Evolutionary conservation across 331 rosid genomes (phyloP).

Genomic region (Malus hybrid): DNA sequence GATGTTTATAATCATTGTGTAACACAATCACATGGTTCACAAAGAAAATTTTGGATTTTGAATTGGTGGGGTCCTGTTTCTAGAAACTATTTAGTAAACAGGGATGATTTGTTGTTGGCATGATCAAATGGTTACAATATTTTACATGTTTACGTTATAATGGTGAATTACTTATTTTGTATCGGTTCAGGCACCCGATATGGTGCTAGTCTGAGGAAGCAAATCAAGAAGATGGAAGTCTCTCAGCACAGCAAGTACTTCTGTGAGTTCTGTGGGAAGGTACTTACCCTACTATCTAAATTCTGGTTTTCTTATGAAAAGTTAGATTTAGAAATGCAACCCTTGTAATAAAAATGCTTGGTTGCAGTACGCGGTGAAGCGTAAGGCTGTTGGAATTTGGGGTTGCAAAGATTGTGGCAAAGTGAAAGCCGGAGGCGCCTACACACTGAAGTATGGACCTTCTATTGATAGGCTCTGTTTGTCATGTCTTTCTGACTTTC

Average conservation of each 20-base stretch:
- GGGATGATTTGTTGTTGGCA: neutral
- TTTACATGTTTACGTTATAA: neutral
- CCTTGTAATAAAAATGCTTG: neutral
- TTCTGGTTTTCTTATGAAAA: neutral
- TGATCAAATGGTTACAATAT: neutral
- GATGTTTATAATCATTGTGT: neutral
- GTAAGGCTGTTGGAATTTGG: conserved; percentile 79
- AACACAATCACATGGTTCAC: neutral
- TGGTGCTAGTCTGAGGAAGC: conserved; percentile 91
- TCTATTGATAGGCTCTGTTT: neutral
- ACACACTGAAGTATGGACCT: conserved; percentile 52
- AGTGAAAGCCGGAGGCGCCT: conserved; percentile 80
- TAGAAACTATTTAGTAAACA: no score
- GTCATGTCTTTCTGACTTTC: neutral
- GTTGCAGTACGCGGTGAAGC: conserved; percentile 62
- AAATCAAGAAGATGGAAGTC: conserved; percentile 85
- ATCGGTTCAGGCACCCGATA: conserved; percentile 57
- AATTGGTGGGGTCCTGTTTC: neutral
- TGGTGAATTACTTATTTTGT: neutral
- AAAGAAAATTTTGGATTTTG: neutral
- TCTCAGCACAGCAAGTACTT: conserved; percentile 74
- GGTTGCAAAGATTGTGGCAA: conserved; percentile 81
- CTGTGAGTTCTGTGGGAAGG: conserved; percentile 88
- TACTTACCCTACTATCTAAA: neutral
- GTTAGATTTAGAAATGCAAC: neutral